Conservation (phyloP, 768 basidiomycete genomes). For the Rhizopogon roseolus region DNA sequence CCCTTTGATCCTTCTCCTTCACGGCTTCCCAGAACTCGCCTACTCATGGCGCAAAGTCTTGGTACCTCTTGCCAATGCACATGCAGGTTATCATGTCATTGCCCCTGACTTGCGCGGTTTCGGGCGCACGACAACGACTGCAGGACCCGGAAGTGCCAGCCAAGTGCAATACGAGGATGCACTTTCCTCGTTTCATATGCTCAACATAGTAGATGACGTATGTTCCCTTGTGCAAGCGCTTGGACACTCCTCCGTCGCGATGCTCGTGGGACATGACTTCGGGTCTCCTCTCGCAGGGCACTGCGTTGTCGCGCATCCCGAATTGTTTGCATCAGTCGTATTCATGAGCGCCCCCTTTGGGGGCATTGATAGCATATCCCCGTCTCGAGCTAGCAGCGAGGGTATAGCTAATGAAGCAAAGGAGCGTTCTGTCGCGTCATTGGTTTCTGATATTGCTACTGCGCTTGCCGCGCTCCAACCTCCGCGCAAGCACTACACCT, state of each 20-base stretch:
- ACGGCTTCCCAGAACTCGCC: constrained; percentile 65
- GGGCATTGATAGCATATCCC: constrained; percentile 29
- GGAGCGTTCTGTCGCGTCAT: constrained; percentile 12
- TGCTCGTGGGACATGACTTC: constrained; percentile 60
- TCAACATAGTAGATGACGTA: constrained; percentile 49
- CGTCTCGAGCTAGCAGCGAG: constrained; percentile 3
- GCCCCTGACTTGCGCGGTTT: constrained; percentile 60
- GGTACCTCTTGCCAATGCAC: constrained; percentile 37
- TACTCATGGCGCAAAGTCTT: constrained; percentile 64
- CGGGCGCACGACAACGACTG: constrained; percentile 34
- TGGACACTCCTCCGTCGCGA: constrained; percentile 39
- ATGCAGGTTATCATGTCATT: constrained; percentile 51
- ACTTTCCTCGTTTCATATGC: constrained; percentile 41
- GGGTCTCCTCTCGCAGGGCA: constrained; percentile 50
- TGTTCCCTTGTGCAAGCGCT: constrained; percentile 47
- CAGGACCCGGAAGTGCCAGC: constrained; percentile 5
- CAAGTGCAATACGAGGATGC: constrained; percentile 42
- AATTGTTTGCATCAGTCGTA: constrained; percentile 51
- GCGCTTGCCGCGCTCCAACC: constrained; percentile 38
- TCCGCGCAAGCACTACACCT: constrained; percentile 54
- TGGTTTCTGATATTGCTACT: constrained; percentile 4
- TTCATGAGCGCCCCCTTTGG: constrained; percentile 58
- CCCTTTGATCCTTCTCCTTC: constrained; percentile 52
- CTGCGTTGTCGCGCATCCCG: constrained; percentile 50
- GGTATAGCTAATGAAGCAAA: constrained; percentile 7